Percentiles rank a stretch among this genome's conserved stretches.
phyloP scores from a whole-genome alignment of 345 rosid genomes.

The Bruguiera sexangula region DNA sequence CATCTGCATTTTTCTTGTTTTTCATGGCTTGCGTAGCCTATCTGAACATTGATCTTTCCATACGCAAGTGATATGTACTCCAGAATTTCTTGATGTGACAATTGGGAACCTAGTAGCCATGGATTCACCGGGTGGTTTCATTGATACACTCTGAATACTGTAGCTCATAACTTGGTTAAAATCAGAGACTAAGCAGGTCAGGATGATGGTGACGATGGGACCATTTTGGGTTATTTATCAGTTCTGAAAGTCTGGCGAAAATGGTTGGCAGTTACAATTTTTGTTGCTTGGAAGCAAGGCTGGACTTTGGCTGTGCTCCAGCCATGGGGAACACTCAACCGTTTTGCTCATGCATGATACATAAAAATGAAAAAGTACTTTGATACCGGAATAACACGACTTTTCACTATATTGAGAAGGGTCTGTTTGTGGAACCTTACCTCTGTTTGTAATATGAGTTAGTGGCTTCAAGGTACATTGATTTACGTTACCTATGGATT shows the following conservation, averaged over 20 bases:
- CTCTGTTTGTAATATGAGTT: too few relatives aligned
- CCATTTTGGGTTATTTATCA: conserved; percentile 7
- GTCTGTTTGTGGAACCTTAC: too few relatives aligned
- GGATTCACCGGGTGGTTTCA: not conserved
- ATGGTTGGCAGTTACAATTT: conserved; percentile 10
- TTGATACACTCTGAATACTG: not conserved
- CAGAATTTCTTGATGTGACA: not conserved
- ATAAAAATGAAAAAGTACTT: not conserved
- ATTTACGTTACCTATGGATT: too few relatives aligned
- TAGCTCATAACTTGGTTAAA: conserved; percentile 6
- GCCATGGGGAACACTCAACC: not conserved
- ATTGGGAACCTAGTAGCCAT: not conserved
- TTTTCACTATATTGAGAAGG: too few relatives aligned
- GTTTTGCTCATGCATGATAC: not conserved
- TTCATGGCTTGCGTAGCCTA: conserved; percentile 74
- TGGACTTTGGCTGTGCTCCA: not conserved
- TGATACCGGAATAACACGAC: too few relatives aligned
- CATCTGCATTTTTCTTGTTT: conserved; percentile 68
- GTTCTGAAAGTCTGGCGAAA: conserved; percentile 9
- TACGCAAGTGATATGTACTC: conserved; percentile 41
- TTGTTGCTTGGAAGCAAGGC: conserved; percentile 6
- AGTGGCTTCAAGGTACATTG: too few relatives aligned
- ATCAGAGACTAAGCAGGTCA: not conserved
- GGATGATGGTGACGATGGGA: conserved; percentile 4
- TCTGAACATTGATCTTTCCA: conserved; percentile 74